phyloP scores from a whole-genome alignment of 345 rosid genomes.

The Corchorus capsularis region DNA sequence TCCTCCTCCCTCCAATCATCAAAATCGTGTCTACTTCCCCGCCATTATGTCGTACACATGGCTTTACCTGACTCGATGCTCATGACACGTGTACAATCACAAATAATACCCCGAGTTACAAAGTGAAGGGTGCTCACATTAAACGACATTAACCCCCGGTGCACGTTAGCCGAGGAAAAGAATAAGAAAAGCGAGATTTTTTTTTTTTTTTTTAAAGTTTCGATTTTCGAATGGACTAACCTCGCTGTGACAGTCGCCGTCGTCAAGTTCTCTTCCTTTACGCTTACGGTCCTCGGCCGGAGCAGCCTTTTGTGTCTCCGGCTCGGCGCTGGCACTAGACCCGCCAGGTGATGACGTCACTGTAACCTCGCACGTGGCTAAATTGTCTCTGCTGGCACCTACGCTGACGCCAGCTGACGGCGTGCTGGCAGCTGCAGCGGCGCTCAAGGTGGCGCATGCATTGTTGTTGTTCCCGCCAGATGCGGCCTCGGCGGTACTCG shows the following conservation, averaged over 20 bases:
- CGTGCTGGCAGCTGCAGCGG: constrained; percentile 30
- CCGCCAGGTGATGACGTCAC: constrained; percentile 53
- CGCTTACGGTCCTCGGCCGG: constrained; percentile 64
- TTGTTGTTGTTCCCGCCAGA: constrained; percentile 35
- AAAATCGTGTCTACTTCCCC: constrained; percentile 10
- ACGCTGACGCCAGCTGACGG: constrained; percentile 26
- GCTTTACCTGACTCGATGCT: neutral
- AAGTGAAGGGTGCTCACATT: constrained; percentile 25
- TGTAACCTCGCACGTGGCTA: constrained; percentile 43
- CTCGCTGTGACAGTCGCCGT: constrained; percentile 63
- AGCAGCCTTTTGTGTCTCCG: constrained; percentile 34
- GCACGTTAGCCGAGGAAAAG: constrained; percentile 31
- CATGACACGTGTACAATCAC: constrained; percentile 19
- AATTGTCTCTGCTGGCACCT: constrained; percentile 28
- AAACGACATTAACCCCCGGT: constrained; percentile 20
- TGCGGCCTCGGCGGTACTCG: constrained; percentile 26
- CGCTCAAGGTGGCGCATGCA: constrained; percentile 29
- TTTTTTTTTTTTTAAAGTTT: too few relatives aligned
- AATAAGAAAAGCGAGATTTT: too few relatives aligned
- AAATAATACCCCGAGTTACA: neutral
- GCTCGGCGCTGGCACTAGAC: constrained; percentile 62
- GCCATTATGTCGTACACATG: constrained; percentile 12
- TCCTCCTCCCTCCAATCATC: constrained; percentile 16
- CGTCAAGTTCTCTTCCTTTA: constrained; percentile 61
- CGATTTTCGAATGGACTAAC: constrained; percentile 33